Evolutionary conservation across 495 filamentous ascomycete genomes (phyloP), one percentile per base, ranked within the genome.

Genomic region (Penicillium fimorum): DNA sequence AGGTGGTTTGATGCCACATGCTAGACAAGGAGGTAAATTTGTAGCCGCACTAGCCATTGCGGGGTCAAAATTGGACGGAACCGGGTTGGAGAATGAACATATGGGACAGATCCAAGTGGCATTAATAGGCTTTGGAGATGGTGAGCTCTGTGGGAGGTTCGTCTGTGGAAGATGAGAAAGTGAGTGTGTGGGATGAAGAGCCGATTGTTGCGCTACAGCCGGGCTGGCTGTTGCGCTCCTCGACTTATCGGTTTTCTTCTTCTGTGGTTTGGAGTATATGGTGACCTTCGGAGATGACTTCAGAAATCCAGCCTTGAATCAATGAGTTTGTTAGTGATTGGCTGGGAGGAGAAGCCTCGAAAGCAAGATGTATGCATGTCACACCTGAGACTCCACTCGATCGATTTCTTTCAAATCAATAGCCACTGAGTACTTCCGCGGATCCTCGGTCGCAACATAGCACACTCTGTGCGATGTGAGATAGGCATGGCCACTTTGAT

Each of bases 71-170:
- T 96, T 96, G 15, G 88, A 88, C 1, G 94, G 92, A 2, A 97
- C 83, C 0, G 90, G 88, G 64, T 99, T 99, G n/a, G 94, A 95
- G 67, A 96, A 93, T 43, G 89, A 91, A 74, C 94, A 98, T 66
- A 98, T 97, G 3, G 90, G 88, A 75, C 95, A 98, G 44, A 98
- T 86, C 94, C 94, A 98, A n/a, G 92, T 96, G 4, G 89, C 92
- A 64, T 76, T 82, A 41, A 72, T 59, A 12, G 65, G 64, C 35
- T 72, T 68, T 7, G 70, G 64, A 29, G 74, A 59, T 3, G 64
- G 51, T 2, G 63, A 53, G 13, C 58, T 59, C n/a, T 63, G 64
- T 10, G 65, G 48, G 10, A 35, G 30, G 8, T 50, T 57, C 8
- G 60, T 47, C 10, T 64, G 67, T 24, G 67, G 48, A 12, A 66